phyloP scores from a whole-genome alignment of 257 asterid genomes.

The Vinca minor region DNA sequence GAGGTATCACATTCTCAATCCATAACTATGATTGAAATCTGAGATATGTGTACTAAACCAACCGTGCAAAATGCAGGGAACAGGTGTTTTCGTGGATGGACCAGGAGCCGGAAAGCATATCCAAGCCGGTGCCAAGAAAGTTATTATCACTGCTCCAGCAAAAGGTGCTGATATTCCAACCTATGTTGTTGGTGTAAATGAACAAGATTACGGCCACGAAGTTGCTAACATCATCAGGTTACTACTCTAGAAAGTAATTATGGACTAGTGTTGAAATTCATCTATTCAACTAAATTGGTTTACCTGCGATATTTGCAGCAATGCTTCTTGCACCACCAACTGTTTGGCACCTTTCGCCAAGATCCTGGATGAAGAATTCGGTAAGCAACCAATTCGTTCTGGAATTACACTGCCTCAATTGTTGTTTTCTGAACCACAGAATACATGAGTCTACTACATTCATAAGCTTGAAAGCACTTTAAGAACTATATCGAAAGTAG shows the following conservation, averaged over 20 bases:
- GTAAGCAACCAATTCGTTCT: constrained; percentile 25
- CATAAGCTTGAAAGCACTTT: neutral
- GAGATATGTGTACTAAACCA: neutral
- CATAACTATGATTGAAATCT: neutral
- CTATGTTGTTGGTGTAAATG: constrained; percentile 85
- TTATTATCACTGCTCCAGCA: constrained; percentile 90
- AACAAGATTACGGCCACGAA: constrained; percentile 65
- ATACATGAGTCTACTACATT: neutral
- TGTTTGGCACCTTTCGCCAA: constrained; percentile 93
- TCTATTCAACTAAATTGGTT: neutral
- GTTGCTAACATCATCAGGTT: constrained; percentile 79
- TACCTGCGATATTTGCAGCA: constrained; percentile 38
- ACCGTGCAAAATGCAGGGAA: constrained; percentile 45
- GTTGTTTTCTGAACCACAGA: no score
- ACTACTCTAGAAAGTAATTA: neutral
- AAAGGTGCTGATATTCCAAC: constrained; percentile 95
- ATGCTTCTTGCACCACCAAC: constrained; percentile 96
- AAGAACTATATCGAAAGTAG: no score
- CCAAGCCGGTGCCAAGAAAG: constrained; percentile 98
- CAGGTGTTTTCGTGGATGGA: constrained; percentile 89
- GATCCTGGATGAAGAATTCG: constrained; percentile 74
- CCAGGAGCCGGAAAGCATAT: constrained; percentile 97
- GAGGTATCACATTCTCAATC: constrained; percentile 36
- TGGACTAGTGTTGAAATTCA: neutral
- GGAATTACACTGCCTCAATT: no score